Percentiles rank a stretch among this genome's conserved stretches.
These are phyloP conservation scores for Epichloe aotearoae DNA, from an alignment of 2,329 filamentous ascomycete genomes.

Conservation along the genomic window DNA sequence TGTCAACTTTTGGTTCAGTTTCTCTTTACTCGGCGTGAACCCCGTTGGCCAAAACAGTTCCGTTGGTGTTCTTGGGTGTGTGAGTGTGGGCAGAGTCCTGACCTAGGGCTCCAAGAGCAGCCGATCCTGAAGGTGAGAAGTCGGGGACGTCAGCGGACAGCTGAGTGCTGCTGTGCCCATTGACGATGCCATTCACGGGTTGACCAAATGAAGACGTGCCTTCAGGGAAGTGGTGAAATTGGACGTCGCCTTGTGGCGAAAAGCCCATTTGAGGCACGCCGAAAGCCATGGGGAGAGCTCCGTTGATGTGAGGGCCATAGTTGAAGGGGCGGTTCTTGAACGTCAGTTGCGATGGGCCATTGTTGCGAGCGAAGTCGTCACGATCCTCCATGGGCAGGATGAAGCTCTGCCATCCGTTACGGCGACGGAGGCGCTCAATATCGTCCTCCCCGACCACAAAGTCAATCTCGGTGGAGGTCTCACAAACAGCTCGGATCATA, in stretches of 20 bases:
- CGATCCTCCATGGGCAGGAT: conserved; percentile 60
- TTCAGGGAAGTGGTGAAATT: conserved; percentile 20
- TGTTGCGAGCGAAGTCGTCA: conserved; percentile 58
- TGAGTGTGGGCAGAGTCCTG: not conserved
- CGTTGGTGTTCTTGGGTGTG: conserved; percentile 3
- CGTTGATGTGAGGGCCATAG: conserved; percentile 18
- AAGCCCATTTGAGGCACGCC: conserved; percentile 17
- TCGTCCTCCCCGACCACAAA: conserved; percentile 63
- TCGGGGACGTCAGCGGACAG: conserved; percentile 27
- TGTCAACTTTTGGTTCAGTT: not conserved
- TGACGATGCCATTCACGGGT: conserved; percentile 19
- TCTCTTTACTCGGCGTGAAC: conserved; percentile 4
- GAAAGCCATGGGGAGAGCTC: conserved; percentile 19
- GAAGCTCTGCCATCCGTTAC: conserved; percentile 68
- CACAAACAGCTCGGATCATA: conserved; percentile 61
- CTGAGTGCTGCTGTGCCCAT: conserved; percentile 17
- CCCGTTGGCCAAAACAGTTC: conserved; percentile 3
- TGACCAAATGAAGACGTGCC: conserved; percentile 21
- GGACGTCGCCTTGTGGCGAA: conserved; percentile 13
- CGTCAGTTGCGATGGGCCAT: conserved; percentile 40
- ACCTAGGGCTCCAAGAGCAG: not conserved
- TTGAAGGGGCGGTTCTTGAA: conserved; percentile 22
- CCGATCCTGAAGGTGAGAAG: conserved; percentile 22
- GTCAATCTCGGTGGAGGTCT: conserved; percentile 60
- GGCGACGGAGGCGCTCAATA: conserved; percentile 62